phyloP scores from a whole-genome alignment of 2,329 filamentous ascomycete species.

The Fusarium sp. region DNA sequence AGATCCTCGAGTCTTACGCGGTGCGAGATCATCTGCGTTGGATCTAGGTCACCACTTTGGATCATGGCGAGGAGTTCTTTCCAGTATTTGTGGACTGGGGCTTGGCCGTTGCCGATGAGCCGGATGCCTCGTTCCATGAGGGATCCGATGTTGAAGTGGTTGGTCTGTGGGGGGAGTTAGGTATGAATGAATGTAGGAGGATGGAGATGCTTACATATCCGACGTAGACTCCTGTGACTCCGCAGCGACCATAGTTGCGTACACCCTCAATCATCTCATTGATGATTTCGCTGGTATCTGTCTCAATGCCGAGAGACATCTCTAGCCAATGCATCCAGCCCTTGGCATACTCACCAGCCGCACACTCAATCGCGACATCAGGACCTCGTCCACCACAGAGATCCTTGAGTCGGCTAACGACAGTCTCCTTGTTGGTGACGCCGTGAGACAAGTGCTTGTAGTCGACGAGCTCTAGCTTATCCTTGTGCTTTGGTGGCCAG shows the following conservation, averaged over 20 bases:
- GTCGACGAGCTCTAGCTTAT: constrained; percentile 76
- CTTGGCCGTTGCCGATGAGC: constrained; percentile 75
- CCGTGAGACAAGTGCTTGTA: constrained; percentile 71
- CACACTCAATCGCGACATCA: constrained; percentile 79
- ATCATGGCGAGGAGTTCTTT: constrained; percentile 78
- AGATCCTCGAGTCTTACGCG: constrained; percentile 80
- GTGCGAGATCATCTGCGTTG: constrained; percentile 84
- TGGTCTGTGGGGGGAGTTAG: constrained; percentile 39
- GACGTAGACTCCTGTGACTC: constrained; percentile 79
- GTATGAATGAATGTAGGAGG: neutral
- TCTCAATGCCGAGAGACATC: constrained; percentile 76
- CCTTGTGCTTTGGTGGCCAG: constrained; percentile 61
- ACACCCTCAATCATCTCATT: constrained; percentile 86
- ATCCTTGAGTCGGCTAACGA: constrained; percentile 79
- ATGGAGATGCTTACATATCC: constrained; percentile 62
- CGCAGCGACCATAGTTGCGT: constrained; percentile 77
- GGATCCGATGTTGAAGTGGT: constrained; percentile 79
- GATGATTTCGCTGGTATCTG: constrained; percentile 83
- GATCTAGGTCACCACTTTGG: constrained; percentile 76
- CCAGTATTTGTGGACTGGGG: constrained; percentile 88
- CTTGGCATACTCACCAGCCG: constrained; percentile 71
- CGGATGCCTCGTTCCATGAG: constrained; percentile 90
- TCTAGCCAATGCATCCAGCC: constrained; percentile 71
- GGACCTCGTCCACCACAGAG: constrained; percentile 79
- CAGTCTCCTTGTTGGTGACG: constrained; percentile 68